Conservation (phyloP, 345 rosid species). For the Heritiera littoralis region DNA sequence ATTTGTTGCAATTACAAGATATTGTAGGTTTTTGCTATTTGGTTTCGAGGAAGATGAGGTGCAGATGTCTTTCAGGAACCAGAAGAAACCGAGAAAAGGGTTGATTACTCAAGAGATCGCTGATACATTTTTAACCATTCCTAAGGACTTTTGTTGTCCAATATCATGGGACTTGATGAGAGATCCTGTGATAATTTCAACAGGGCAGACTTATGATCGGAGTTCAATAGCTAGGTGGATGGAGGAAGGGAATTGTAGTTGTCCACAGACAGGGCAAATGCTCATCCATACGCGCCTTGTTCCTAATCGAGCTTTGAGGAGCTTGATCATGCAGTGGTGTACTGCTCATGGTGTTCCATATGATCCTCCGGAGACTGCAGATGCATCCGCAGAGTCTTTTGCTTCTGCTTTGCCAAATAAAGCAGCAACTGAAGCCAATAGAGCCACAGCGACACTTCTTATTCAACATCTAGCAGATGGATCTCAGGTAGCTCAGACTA, state of each 20-base stretch:
- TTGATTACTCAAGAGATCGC: conserved; percentile 73
- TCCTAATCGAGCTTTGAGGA: conserved; percentile 83
- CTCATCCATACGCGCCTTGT: conserved; percentile 62
- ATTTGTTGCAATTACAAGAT: conserved; percentile 74
- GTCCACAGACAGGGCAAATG: conserved; percentile 90
- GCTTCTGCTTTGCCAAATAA: conserved; percentile 60
- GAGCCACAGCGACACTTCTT: conserved; percentile 70
- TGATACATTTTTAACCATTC: conserved; percentile 61
- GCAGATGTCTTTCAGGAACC: conserved; percentile 42
- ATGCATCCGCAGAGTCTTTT: conserved; percentile 55
- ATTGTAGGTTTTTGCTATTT: conserved; percentile 71
- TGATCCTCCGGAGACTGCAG: conserved; percentile 52
- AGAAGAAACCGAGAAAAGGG: conserved; percentile 60
- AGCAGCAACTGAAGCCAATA: conserved; percentile 80
- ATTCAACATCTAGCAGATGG: conserved; percentile 67
- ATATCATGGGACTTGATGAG: conserved; percentile 86
- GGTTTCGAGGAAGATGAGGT: conserved; percentile 70
- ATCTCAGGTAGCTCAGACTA: conserved; percentile 58
- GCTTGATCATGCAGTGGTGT: conserved; percentile 85
- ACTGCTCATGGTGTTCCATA: conserved; percentile 64
- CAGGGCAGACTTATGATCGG: conserved; percentile 92
- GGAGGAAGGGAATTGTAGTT: conserved; percentile 84
- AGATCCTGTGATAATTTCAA: conserved; percentile 87
- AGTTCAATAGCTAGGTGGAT: conserved; percentile 85
- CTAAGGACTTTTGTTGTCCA: conserved; percentile 85